Base-by-base conservation (phyloP, 352 stramenopile genomes). In the Globisporangium alternatum region DNA sequence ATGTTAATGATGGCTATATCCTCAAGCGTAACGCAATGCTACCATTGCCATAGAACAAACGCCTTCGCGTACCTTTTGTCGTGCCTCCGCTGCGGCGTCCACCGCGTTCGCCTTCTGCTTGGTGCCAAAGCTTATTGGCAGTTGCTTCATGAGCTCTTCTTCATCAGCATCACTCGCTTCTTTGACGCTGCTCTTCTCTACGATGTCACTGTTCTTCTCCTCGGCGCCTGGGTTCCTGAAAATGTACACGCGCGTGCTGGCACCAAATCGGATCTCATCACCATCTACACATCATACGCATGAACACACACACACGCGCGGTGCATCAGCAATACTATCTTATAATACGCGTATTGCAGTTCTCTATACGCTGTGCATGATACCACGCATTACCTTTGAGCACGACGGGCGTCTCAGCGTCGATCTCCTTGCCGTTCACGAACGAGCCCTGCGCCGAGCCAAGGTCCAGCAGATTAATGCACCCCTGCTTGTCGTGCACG, bases 361-460 rank as follows among this genome's bases (percentile, higher is more conserved):
- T 17, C 10, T 17, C 25, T 2, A 53, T 19, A 17, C 5, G n/a
- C 35, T 17, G 15, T 41, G 35, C 35, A 12, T 12, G 12, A 5
- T 41, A 9, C 35, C 12, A 41, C 35, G 35, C 49, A 64, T 7
- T 56, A 84, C 76, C 66, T 49, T 69, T 68, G 17, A 95, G 71
- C 33, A 49, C 47, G 17, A 56, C 59, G 0, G 81, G 80, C 56
- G 79, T 65, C 48, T 90, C 74, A 0, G 74, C 69, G 21, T 78
- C 59, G 30, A 96, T 80, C 62, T 89, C 79, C 43, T 80, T 53
- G 47, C 67, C 83, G 62, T 96, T 93, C 43, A 96, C 62, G 35
- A 91, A 93, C 43, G 88, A 92, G 47, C 88, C 90, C 64, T 97
- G 89, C n/a, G 80, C 83, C 3, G 87, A 96, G 6, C 74, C 77